Conservation (phyloP, 2,329 filamentous ascomycete species). For the Colletotrichum sp. region DNA sequence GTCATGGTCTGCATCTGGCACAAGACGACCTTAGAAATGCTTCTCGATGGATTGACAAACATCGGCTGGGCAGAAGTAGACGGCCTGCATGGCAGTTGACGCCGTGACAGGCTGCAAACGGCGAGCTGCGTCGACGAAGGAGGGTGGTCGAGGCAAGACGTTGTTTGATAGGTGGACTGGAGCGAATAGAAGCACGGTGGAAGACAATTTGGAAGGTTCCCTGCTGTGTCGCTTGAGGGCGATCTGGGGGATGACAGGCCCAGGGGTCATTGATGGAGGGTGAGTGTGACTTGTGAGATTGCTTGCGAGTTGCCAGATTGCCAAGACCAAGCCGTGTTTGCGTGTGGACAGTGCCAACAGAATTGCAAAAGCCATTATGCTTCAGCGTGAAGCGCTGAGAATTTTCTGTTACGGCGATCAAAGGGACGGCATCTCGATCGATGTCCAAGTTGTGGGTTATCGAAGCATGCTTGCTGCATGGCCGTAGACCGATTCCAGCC, state of each 20-base stretch:
- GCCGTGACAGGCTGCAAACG: neutral
- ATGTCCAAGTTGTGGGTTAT: neutral
- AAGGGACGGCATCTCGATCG: neutral
- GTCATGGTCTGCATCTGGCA: neutral
- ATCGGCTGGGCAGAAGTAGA: neutral
- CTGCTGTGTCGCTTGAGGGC: neutral
- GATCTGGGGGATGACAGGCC: constrained; percentile 13
- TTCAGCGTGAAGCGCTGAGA: neutral
- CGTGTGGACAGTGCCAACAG: neutral
- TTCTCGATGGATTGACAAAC: neutral
- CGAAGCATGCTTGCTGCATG: neutral
- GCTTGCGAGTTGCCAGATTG: neutral
- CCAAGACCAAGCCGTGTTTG: neutral
- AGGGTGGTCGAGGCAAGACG: neutral
- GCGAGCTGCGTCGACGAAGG: neutral
- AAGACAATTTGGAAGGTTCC: constrained; percentile 11
- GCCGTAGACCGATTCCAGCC: neutral
- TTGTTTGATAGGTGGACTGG: constrained; percentile 5
- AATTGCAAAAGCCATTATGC: neutral
- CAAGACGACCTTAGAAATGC: neutral
- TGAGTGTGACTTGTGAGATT: neutral
- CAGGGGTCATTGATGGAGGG: neutral
- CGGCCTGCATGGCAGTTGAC: neutral
- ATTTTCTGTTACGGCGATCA: neutral
- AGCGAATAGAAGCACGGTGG: constrained; percentile 6